Percentiles rank a stretch among this genome's conserved stretches.
Evolutionary conservation across 192 early-diverging fungal genomes (phyloP).

Genomic region (Rhizophagus prolifer): DNA sequence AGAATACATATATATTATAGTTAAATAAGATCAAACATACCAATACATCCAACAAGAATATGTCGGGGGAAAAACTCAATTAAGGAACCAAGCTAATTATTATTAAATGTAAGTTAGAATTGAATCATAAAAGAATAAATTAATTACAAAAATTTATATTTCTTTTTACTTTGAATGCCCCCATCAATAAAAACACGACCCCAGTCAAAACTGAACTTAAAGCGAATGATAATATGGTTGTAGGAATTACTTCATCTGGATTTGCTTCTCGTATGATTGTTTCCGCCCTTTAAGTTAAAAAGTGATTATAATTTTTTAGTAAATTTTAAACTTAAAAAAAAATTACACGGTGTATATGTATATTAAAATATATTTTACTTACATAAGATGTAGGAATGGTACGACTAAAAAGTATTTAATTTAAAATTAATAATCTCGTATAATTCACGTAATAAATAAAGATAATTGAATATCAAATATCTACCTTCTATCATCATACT

Average conservation of each 20-base stretch:
- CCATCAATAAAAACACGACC: constrained; percentile 79
- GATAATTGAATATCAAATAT: neutral
- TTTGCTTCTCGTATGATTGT: constrained; percentile 60
- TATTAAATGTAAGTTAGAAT: constrained; percentile 42
- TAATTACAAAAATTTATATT: neutral
- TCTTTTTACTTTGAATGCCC: constrained; percentile 71
- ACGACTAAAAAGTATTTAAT: constrained; percentile 54
- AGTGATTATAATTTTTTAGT: neutral
- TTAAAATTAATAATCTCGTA: constrained; percentile 15
- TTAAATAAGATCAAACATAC: constrained; percentile 30
- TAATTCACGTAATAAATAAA: neutral
- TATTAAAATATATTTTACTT: constrained; percentile 29
- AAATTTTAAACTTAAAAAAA: neutral
- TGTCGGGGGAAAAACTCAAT: constrained; percentile 88
- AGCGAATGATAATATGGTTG: constrained; percentile 87
- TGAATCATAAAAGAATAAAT: constrained; percentile 27
- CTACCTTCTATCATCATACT: constrained; percentile 73
- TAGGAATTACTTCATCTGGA: constrained; percentile 69
- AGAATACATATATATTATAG: neutral
- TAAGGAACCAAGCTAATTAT: constrained; percentile 61
- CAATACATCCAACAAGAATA: constrained; percentile 94
- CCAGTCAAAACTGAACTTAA: constrained; percentile 89
- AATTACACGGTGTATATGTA: neutral
- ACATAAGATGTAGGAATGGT: constrained; percentile 86
- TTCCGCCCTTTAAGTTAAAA: constrained; percentile 49